Conservation (phyloP, 352 stramenopile genomes). For the Blastocystis hominis region DNA sequence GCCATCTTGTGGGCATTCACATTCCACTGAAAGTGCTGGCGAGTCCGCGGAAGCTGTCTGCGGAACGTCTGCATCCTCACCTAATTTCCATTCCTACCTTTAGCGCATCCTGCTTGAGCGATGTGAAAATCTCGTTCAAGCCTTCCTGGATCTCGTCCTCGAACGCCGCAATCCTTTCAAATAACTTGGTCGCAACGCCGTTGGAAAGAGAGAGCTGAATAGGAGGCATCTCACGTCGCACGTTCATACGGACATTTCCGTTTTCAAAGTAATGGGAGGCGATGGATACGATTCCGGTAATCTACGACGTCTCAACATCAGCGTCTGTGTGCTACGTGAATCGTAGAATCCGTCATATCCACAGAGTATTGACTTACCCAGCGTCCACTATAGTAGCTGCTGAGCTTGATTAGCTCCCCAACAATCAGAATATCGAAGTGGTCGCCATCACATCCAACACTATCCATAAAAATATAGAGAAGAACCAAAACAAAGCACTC, state of each 20-base stretch:
- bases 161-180: background rate
- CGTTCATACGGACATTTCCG: constrained; percentile 48
- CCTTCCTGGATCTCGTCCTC: constrained; percentile 36
- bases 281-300: constrained; percentile 15
- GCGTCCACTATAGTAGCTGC: constrained; percentile 26
- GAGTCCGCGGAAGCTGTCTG: constrained; percentile 21
- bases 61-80: background rate
- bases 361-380: constrained; percentile 54
- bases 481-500: background rate
- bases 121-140: background rate
- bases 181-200: background rate
- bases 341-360: background rate
- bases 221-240: background rate
- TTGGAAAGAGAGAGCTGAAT: background rate
- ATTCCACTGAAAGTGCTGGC: constrained; percentile 49
- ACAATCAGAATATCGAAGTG: constrained; percentile 38
- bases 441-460: constrained; percentile 20
- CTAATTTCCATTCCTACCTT: background rate
- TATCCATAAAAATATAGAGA: background rate
- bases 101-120: constrained; percentile 40
- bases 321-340: background rate
- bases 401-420: constrained; percentile 9
- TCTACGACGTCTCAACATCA: background rate
- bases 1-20: constrained; percentile 51
- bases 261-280: constrained; percentile 48